Conservation (phyloP, 768 basidiomycete genomes). For the Leccinum pellstonianum region DNA sequence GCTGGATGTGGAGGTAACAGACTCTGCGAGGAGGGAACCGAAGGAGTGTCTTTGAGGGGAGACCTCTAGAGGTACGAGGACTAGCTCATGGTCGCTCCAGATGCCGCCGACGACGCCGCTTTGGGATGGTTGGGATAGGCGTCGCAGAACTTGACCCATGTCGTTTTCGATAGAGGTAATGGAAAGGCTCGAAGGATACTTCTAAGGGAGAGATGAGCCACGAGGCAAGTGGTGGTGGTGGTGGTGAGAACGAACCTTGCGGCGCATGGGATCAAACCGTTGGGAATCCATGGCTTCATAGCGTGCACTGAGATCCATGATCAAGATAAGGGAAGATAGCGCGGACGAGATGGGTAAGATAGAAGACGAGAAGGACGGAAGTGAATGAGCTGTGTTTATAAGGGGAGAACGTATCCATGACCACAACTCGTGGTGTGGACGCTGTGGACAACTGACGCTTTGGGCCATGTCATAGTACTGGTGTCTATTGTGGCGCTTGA, state of each 20-base stretch:
- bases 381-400: slow-evolving; percentile 26
- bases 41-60: slow-evolving; percentile 19
- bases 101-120: slow-evolving; percentile 29
- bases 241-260: slow-evolving; percentile 25
- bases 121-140: slow-evolving; percentile 19
- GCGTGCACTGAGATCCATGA: slow-evolving; percentile 26
- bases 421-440: slow-evolving; percentile 27
- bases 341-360: slow-evolving; percentile 23
- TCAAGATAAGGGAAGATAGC: slow-evolving; percentile 32
- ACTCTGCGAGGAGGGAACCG: slow-evolving; percentile 16
- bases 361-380: slow-evolving; percentile 31
- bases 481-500: slow-evolving; percentile 12
- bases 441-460: slow-evolving; percentile 23
- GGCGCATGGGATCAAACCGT: slow-evolving; percentile 33
- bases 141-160: slow-evolving; percentile 32
- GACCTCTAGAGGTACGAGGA: slow-evolving; percentile 32
- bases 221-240: slow-evolving; percentile 16
- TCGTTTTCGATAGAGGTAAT: slow-evolving; percentile 11
- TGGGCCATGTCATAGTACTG: slow-evolving; percentile 15
- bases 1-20: slow-evolving; percentile 10
- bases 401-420: slow-evolving; percentile 23
- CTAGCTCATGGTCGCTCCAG: slow-evolving; percentile 36
- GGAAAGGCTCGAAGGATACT: slow-evolving; percentile 11
- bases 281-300: slow-evolving; percentile 32
- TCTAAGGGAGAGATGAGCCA: slow-evolving; percentile 26